Conservation (phyloP, 306 rosid genomes). For the Pyrus bretschneideri region DNA sequence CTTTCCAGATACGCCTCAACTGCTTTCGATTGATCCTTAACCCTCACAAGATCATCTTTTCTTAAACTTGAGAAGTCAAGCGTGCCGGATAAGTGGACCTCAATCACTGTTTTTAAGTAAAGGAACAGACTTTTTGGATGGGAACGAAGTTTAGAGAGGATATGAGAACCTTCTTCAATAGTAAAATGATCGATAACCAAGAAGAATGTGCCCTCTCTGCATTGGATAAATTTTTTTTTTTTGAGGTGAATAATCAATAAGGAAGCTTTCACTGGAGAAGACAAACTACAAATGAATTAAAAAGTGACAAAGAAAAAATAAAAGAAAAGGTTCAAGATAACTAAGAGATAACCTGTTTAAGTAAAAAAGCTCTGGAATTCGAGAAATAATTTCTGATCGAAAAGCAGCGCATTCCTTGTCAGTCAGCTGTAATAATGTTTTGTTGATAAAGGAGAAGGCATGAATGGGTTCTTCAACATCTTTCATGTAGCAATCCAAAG, state of each 20-base stretch:
- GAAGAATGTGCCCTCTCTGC: slow-evolving; percentile 73
- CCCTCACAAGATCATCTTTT: slow-evolving; percentile 33
- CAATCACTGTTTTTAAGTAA: slow-evolving; percentile 78
- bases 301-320: not conserved
- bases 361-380: slow-evolving; percentile 66
- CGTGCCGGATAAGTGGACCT: slow-evolving; percentile 80
- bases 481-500: slow-evolving; percentile 86
- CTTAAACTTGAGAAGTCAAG: slow-evolving; percentile 57
- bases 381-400: slow-evolving; percentile 58
- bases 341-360: slow-evolving; percentile 56
- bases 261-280: not conserved
- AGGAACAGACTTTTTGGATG: slow-evolving; percentile 83
- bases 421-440: slow-evolving; percentile 45
- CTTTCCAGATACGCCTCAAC: slow-evolving; percentile 58
- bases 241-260: slow-evolving; percentile 10
- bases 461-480: slow-evolving; percentile 81
- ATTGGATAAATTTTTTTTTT: slow-evolving; percentile 12
- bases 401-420: slow-evolving; percentile 39
- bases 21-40: slow-evolving; percentile 50
- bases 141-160: slow-evolving; percentile 57
- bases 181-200: slow-evolving; percentile 59
- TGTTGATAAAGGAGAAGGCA: slow-evolving; percentile 80
- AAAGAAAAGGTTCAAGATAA: not conserved
- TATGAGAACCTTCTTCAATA: slow-evolving; percentile 54
- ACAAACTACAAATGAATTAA: not conserved